Conservation (phyloP, 129 eudicot species). For the Tanacetum coccineum region DNA sequence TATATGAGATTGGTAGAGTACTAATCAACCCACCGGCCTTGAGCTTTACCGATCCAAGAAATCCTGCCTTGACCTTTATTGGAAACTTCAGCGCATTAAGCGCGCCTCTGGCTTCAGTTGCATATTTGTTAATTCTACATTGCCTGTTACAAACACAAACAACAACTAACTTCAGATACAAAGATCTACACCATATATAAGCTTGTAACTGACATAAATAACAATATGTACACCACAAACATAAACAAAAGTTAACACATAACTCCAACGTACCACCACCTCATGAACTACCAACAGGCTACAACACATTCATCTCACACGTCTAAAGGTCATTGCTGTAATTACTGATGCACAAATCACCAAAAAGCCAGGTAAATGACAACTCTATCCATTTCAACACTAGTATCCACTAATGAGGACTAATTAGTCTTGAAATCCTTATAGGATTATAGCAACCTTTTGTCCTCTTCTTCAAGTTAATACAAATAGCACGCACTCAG, state of each 20-base stretch:
- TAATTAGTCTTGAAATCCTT: background rate
- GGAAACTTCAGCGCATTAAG: conserved; percentile 95
- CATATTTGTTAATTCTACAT: conserved; percentile 95
- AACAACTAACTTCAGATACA: conserved; percentile 10
- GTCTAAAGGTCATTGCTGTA: too few relatives aligned
- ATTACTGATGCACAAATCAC: too few relatives aligned
- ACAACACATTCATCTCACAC: too few relatives aligned
- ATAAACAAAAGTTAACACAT: background rate
- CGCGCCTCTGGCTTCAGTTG: conserved; percentile 98
- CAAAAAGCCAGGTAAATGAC: too few relatives aligned
- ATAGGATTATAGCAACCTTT: too few relatives aligned
- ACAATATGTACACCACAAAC: background rate
- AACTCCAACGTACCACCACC: conserved; percentile 16
- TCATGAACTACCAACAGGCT: too few relatives aligned
- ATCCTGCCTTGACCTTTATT: conserved; percentile 97
- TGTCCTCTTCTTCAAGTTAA: background rate
- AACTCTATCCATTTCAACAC: conserved; percentile 5
- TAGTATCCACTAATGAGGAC: conserved; percentile 10
- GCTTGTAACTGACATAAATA: conserved; percentile 1
- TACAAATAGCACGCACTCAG: conserved; percentile 10
- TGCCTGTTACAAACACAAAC: conserved; percentile 52
- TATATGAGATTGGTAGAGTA: background rate
- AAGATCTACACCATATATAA: conserved; percentile 5
- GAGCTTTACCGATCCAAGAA: conserved; percentile 94
- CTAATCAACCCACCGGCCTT: conserved; percentile 64